Percentiles rank a stretch among this genome's conserved stretches.
Evolutionary conservation across 352 stramenopile species (phyloP).

Genomic region (Globisporangium nunn): DNA sequence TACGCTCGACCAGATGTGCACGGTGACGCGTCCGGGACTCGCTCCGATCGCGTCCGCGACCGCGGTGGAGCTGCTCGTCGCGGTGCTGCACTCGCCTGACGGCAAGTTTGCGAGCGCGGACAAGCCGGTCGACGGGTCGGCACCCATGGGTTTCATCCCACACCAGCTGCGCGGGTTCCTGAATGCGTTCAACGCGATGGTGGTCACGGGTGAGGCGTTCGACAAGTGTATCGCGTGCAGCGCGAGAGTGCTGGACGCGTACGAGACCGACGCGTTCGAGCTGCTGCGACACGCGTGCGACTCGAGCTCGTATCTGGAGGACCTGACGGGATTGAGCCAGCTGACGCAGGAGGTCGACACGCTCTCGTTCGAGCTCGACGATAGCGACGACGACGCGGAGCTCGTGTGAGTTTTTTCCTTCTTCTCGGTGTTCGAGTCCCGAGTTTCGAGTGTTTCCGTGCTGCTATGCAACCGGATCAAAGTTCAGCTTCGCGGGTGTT

Average conservation of each 20-base stretch:
- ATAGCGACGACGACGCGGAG: slow-evolving; percentile 60
- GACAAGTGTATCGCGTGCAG: slow-evolving; percentile 95
- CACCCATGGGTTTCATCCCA: slow-evolving; percentile 82
- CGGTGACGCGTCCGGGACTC: slow-evolving; percentile 96
- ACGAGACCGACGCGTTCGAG: slow-evolving; percentile 34
- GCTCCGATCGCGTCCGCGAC: slow-evolving; percentile 89
- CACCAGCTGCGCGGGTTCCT: slow-evolving; percentile 96
- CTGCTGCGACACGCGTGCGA: slow-evolving; percentile 65
- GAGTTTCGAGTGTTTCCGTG: no score
- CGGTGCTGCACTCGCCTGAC: slow-evolving; percentile 90
- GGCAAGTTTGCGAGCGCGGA: slow-evolving; percentile 63
- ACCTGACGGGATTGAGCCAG: slow-evolving; percentile 66
- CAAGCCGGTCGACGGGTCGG: slow-evolving; percentile 37
- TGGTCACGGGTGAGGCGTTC: slow-evolving; percentile 89
- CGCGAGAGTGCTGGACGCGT: slow-evolving; percentile 83
- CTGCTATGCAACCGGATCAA: no score
- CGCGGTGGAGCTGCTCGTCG: slow-evolving; percentile 95
- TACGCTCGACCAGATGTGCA: slow-evolving; percentile 99
- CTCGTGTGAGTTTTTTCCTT: slow-evolving; percentile 22
- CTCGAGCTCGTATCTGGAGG: slow-evolving; percentile 63
- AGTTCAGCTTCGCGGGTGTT: no score
- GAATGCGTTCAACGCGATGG: slow-evolving; percentile 82
- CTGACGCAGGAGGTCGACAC: slow-evolving; percentile 51
- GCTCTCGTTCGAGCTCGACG: slow-evolving; percentile 58
- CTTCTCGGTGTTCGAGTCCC: no score